phyloP scores from a whole-genome alignment of 163 green algal species.

The Coccomyxa subellipsoidea region DNA sequence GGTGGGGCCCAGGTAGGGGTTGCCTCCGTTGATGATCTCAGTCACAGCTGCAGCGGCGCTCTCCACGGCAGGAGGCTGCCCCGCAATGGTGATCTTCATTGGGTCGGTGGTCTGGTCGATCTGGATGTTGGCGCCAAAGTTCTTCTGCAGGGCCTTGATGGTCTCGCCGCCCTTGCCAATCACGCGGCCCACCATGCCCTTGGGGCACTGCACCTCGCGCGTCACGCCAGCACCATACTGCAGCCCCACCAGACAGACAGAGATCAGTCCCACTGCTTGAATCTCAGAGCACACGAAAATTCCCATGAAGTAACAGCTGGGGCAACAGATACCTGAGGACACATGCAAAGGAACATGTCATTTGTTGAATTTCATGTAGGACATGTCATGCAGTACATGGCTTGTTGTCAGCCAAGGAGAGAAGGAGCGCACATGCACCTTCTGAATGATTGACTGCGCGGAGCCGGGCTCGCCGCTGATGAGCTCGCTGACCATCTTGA shows the following conservation, averaged over 20 bases:
- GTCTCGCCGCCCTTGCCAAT: slow-evolving; percentile 96
- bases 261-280: not conserved
- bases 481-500: slow-evolving; percentile 75
- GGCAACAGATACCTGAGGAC: no score
- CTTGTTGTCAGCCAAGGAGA: no score
- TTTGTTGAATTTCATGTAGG: no score
- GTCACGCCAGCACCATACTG: slow-evolving; percentile 72
- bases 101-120: slow-evolving; percentile 84
- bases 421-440: no score
- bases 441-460: slow-evolving; percentile 80
- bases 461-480: slow-evolving; percentile 77
- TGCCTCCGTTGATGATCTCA: slow-evolving; percentile 62
- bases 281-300: no score
- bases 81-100: slow-evolving; percentile 75
- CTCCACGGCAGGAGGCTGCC: slow-evolving; percentile 47
- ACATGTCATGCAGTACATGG: no score
- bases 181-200: slow-evolving; percentile 86
- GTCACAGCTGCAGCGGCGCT: slow-evolving; percentile 56
- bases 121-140: slow-evolving; percentile 84
- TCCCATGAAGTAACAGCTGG: no score
- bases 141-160: slow-evolving; percentile 87
- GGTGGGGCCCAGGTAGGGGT: slow-evolving; percentile 34
- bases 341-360: no score
- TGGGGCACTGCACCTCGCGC: slow-evolving; percentile 70
- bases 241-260: slow-evolving; percentile 8